Conservation (phyloP, 2,329 filamentous ascomycete species). For the Botrytis pseudocinerea region DNA sequence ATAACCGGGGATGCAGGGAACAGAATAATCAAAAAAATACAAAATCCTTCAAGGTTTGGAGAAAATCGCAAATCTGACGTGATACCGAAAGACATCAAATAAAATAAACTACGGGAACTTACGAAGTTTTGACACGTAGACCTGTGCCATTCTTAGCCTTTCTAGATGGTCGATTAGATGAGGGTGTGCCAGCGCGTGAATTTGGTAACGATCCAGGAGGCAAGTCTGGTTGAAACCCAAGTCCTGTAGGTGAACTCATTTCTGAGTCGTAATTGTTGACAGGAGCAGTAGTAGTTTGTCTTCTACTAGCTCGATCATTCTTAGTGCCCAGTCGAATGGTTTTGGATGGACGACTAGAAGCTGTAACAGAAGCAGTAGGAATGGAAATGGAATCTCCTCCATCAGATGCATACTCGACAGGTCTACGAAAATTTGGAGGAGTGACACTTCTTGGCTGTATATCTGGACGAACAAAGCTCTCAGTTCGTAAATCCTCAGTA, state of each 20-base stretch:
- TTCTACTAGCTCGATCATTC: slow-evolving; percentile 24
- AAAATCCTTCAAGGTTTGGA: slow-evolving; percentile 21
- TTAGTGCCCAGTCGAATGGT: slow-evolving; percentile 35
- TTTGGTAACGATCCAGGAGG: slow-evolving; percentile 50
- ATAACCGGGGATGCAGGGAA: not conserved
- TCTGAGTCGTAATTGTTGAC: slow-evolving; percentile 53
- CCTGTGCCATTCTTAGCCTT: slow-evolving; percentile 59
- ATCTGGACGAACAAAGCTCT: slow-evolving; percentile 38
- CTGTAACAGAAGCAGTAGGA: slow-evolving; percentile 17
- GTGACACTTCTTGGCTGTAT: slow-evolving; percentile 4
- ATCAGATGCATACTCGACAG: slow-evolving; percentile 33
- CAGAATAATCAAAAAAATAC: slow-evolving; percentile 11
- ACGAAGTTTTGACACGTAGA: slow-evolving; percentile 67
- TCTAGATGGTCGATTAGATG: slow-evolving; percentile 54
- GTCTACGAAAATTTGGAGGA: slow-evolving; percentile 16
- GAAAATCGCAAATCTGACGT: slow-evolving; percentile 18
- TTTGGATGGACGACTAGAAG: slow-evolving; percentile 24
- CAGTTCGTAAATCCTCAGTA: slow-evolving; percentile 21
- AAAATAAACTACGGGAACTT: slow-evolving; percentile 46
- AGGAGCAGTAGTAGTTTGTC: slow-evolving; percentile 21
- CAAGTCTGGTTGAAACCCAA: slow-evolving; percentile 48
- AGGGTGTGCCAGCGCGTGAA: slow-evolving; percentile 63
- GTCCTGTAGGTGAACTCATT: slow-evolving; percentile 53
- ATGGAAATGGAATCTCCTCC: slow-evolving; percentile 32
- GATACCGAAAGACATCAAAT: slow-evolving; percentile 24